Conservation (phyloP, 2,329 filamentous ascomycete species). For the Sporothrix pallida region DNA sequence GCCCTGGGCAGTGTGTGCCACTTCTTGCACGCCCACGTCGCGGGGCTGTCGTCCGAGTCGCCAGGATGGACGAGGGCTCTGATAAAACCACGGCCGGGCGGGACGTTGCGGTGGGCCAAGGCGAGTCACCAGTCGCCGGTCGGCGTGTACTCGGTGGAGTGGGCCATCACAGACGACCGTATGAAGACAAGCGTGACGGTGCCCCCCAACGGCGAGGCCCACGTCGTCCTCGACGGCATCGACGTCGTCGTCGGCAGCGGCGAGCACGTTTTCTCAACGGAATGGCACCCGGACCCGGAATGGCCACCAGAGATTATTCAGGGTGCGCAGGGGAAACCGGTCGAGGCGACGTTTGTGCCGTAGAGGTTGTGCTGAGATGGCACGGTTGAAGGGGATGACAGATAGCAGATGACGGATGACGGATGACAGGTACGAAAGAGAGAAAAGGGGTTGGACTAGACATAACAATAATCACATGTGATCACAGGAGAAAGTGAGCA, state of each 20-base stretch:
- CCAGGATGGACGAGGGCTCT: slow-evolving; percentile 40
- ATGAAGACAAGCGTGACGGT: slow-evolving; percentile 6
- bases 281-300: slow-evolving; percentile 23
- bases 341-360: slow-evolving; percentile 4
- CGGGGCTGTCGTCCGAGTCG: not conserved
- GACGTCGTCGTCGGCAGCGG: slow-evolving; percentile 12
- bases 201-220: slow-evolving; percentile 30
- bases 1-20: slow-evolving; percentile 49
- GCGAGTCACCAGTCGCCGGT: slow-evolving; percentile 30
- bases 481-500: slow-evolving; percentile 28
- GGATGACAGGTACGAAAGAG: no score
- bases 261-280: slow-evolving; percentile 25
- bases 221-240: slow-evolving; percentile 18
- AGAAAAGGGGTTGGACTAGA: no score
- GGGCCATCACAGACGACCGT: not conserved
- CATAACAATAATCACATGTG: not conserved
- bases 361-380: not conserved
- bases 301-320: slow-evolving; percentile 27
- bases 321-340: slow-evolving; percentile 17
- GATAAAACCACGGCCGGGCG: slow-evolving; percentile 37
- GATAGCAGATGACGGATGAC: no score
- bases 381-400: no score
- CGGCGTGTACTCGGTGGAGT: slow-evolving; percentile 23
- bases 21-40: slow-evolving; percentile 45
- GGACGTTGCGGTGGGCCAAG: slow-evolving; percentile 5